Base-by-base conservation (phyloP, 306 rosid genomes). In the Cucumis sativus region DNA sequence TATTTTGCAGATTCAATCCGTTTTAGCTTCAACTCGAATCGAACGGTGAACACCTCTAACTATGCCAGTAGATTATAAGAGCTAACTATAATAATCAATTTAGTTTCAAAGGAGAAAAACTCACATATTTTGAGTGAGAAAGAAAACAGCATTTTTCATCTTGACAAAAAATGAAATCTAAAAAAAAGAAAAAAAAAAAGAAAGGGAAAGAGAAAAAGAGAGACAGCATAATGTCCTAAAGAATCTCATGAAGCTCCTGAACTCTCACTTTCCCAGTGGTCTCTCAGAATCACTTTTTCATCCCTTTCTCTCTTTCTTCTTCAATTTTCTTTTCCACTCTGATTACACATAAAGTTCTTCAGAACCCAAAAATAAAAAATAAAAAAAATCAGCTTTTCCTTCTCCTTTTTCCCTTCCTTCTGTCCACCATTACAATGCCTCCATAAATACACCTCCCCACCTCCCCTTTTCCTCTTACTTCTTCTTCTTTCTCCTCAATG, bases 241-340 rank as follows among this genome's bases (percentile, higher is more conserved):
- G 58, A 70, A 70, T 70, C 76, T 70, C 40, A 43, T 65, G 72
- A 65, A 65, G 72, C 72, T 37, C 28, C 72, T 65, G 72, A 65
- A 65, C 72, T 65, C 72, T 65, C 72, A 65, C 72, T 65, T 65
- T 65, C 72, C 72, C 56, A 23, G 33, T 20, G 74, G 35, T 20
- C 75, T 21, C 74, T 69, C 54, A 67, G 57, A 70, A 47, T 70
- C 59, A 47, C 76, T 49, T 71, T 39, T 3, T 10, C 23, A 12
- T 21, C 15, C 54, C n/a, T 4, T 37, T 40, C 59, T 25, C 62
- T 66, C 9, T 70, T 14, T 20, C 54, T 55, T 8, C 54, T 18
- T 49, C 68, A 4, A 23, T 51, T 40, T 28, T 41, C 62, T 40
- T 64, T 64, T 35, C 41, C 23, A 7, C 3, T 33, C 70, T 64